Base-by-base conservation (phyloP, 75 land plant genomes). In the Pseudotsuga menziesii region DNA sequence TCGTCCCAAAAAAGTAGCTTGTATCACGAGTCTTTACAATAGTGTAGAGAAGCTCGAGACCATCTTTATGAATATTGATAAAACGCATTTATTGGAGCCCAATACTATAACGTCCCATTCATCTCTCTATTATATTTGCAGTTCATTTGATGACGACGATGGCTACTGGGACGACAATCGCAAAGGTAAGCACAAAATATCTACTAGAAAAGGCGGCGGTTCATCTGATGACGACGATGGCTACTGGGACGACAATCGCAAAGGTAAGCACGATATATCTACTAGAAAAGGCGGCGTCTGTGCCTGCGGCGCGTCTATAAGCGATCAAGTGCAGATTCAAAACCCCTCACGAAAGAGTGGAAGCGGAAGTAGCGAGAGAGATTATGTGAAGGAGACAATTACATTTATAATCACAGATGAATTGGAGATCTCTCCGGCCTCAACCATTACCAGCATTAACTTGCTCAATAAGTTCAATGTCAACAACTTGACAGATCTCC, bases 371-470 rank as follows among this genome's bases (percentile, higher is more conserved):
- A 13, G 23, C 3, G 36, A 25, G 3, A 71, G 59, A 67, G 90
- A 86, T 4, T 86, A 55, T 56, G 88, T 86, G 75, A 86, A 77
- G 26, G 86, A 79, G 27, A 79, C 59, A 19, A 81, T 85, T n/a
- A 82, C 82, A 0, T 89, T 83, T 60, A 87, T 82, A 72, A 67
- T 89, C 9, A 86, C 81, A 75, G 91, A 89, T 74, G 74, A 84
- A 78, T 57, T 89, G 70, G 69, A n/a, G 17, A 63, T 87, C 19
- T 66, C 22, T 36, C 89, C 89, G 1, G 66, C 82, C 63, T 87
- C 89, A 1, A 84, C 75, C 5, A 84, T 87, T 39, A 77, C 79
- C 1, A 32, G 60, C 72, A 78, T 89, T 17, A n/a, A 71, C 39
- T 54, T 89, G 44, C 62, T 87, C 14, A 86, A 78, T 69, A 80